A percentile compares a stretch with the other conserved stretches of the same genome.
Conservation (phyloP, 2,329 filamentous ascomycete genomes). For the Pseudogymnoascus pannorum region DNA sequence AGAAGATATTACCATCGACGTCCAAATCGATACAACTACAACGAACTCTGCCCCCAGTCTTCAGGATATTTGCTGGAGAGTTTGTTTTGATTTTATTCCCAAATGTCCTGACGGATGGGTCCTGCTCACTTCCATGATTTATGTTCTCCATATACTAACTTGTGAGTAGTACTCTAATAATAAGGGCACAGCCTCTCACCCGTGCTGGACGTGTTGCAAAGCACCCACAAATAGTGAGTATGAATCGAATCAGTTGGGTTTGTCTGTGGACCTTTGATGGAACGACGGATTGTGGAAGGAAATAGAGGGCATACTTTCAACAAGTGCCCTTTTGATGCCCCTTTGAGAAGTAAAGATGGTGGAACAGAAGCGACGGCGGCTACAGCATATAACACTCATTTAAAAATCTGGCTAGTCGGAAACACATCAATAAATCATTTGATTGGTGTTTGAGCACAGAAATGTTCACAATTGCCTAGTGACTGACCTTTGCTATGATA, state of each 20-base stretch:
- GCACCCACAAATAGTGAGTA: not conserved
- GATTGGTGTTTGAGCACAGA: not conserved
- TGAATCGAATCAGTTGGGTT: not conserved
- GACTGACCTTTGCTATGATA: not conserved
- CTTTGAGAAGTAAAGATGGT: no score
- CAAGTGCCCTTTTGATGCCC: not conserved
- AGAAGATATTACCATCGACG: not conserved
- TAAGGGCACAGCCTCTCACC: not conserved
- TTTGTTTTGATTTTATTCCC: not conserved
- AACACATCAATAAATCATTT: not conserved
- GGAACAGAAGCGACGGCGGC: no score
- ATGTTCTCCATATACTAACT: not conserved
- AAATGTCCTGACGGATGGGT: not conserved
- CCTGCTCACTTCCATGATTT: not conserved
- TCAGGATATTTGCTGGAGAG: not conserved
- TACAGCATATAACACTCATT: not conserved
- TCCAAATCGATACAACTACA: not conserved
- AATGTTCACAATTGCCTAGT: not conserved
- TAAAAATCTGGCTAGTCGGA: not conserved
- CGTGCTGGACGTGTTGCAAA: not conserved
- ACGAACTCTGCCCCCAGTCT: not conserved
- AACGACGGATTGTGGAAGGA: not conserved
- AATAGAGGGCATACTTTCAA: not conserved
- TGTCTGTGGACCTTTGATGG: not conserved
- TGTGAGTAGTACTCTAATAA: not conserved